Base-by-base conservation (phyloP, 1,284 basidiomycete species). In the Tylopilus sp. region DNA sequence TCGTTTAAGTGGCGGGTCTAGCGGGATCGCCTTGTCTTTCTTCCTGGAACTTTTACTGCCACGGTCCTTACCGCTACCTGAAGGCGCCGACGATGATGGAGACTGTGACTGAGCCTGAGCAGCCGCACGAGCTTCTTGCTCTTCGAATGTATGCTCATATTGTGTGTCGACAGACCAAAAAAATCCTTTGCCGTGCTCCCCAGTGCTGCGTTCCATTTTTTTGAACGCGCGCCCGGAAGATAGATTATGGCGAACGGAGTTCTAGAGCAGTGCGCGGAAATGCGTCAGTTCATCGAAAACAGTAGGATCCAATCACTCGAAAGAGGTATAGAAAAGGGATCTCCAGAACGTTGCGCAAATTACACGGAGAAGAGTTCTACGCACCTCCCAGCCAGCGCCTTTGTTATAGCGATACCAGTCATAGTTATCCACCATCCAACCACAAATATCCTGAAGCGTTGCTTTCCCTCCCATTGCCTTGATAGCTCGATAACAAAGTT, bases 191-290 rank as follows among this genome's bases (percentile, higher is more conserved):
- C 91, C 90, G 48, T 87, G 84, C 63, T 91, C 89, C 47, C 90
- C 90, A 23, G 86, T 82, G 54, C 85, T 89, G 35, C 88, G 77
- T 48, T 92, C 87, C 62, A 89, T 77, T 69, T 94, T 94, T 64
- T 87, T 77, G 71, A 95, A 95, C 0, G 89, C 89, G 53, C 86
- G 84, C 65, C 89, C 89, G 25, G 92, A 89, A 2, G 91, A 93
- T 18, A 97, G 71, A 66, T 93, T 95, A 67, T 96, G 93, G 36
- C 93, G 85, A 43, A 96, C 88, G 33, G 93, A 95, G 61, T 90
- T 93, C 85, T 96, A 59, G 29, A 56, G 43, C 47, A 46, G 52
- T 36, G 39, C 38, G 31, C 10, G 48, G 30, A 44, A 25, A 45
- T 33, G 44, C 33, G 55, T 54, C 41, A 65, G 63, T 55, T 46